These are phyloP conservation scores for Novakomyces olei DNA, from an alignment of 805 yeast species.

Conservation along the genomic window DNA sequence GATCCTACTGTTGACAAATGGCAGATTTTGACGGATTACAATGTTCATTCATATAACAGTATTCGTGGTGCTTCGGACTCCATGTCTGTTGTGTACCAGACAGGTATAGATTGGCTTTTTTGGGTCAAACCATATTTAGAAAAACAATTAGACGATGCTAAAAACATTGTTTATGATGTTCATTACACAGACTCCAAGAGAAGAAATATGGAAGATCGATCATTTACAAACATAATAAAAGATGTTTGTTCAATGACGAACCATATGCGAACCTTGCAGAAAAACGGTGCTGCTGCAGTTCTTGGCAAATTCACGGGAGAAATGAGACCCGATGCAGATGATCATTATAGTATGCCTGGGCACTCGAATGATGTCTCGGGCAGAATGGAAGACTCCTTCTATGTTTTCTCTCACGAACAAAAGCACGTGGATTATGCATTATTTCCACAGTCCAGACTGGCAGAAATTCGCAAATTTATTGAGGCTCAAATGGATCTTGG, in stretches of 20 bases:
- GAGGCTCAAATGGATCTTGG: constrained; percentile 83
- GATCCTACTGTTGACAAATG: constrained; percentile 24
- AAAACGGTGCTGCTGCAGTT: no score
- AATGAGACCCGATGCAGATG: constrained; percentile 62
- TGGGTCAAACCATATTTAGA: no score
- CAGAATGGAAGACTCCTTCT: constrained; percentile 42
- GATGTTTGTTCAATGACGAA: no score
- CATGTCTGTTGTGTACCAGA: background rate
- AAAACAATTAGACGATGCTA: no score
- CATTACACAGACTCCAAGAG: no score
- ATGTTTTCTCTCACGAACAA: no score
- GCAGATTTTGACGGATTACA: constrained; percentile 35
- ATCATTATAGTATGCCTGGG: constrained; percentile 74
- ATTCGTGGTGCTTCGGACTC: constrained; percentile 29
- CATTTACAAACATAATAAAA: constrained; percentile 56
- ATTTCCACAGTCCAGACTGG: no score
- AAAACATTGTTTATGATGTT: no score
- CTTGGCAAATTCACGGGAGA: constrained; percentile 75
- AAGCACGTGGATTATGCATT: no score
- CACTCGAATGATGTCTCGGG: constrained; percentile 35
- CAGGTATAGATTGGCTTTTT: no score
- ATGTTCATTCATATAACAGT: constrained; percentile 37
- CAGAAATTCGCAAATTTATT: constrained; percentile 42
- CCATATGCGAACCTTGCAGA: no score
- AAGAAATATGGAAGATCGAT: constrained; percentile 67